Percentiles rank a stretch among this genome's conserved stretches.
These are phyloP conservation scores for Kwoniella mangroviensis DNA, from an alignment of 768 basidiomycete genomes.

Conservation along the genomic window DNA sequence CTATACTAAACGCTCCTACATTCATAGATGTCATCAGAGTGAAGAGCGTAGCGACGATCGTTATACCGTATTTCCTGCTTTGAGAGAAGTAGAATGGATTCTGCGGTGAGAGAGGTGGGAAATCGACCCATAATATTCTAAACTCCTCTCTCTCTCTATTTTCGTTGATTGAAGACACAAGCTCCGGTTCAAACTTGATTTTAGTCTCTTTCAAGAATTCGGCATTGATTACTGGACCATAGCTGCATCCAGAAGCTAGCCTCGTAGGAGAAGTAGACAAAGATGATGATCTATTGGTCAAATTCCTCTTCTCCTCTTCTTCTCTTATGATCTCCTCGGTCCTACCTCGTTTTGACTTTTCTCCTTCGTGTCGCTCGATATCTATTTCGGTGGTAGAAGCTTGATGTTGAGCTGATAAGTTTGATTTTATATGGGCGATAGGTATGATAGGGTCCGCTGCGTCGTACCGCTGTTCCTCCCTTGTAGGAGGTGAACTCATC, in stretches of 20 bases:
- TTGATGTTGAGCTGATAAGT: conserved; percentile 3
- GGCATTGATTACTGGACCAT: background rate
- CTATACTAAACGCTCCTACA: conserved; percentile 45
- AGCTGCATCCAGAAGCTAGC: conserved; percentile 17
- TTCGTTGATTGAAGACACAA: background rate
- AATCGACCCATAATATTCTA: conserved; percentile 52
- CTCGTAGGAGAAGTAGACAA: background rate
- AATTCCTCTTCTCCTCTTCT: background rate
- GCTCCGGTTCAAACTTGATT: conserved; percentile 1
- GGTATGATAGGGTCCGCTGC: conserved; percentile 23
- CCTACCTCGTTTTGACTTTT: background rate
- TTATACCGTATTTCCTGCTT: conserved; percentile 42
- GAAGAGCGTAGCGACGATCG: conserved; percentile 46
- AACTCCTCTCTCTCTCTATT: conserved; percentile 2
- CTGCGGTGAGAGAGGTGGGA: conserved; percentile 39
- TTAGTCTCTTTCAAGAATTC: background rate
- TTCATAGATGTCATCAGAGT: conserved; percentile 40
- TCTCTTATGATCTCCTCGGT: background rate
- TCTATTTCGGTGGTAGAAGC: background rate
- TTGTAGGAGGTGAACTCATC: conserved; percentile 2
- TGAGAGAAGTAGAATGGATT: conserved; percentile 47
- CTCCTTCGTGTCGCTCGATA: background rate
- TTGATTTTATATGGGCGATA: conserved; percentile 13
- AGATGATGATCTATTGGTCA: conserved; percentile 4
- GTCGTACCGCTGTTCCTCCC: conserved; percentile 1